A percentile compares a stretch with the other conserved stretches of the same genome.
These are phyloP conservation scores for Pilatotrama ljubarskyi DNA, from an alignment of 768 basidiomycete species.

Conservation along the genomic window DNA sequence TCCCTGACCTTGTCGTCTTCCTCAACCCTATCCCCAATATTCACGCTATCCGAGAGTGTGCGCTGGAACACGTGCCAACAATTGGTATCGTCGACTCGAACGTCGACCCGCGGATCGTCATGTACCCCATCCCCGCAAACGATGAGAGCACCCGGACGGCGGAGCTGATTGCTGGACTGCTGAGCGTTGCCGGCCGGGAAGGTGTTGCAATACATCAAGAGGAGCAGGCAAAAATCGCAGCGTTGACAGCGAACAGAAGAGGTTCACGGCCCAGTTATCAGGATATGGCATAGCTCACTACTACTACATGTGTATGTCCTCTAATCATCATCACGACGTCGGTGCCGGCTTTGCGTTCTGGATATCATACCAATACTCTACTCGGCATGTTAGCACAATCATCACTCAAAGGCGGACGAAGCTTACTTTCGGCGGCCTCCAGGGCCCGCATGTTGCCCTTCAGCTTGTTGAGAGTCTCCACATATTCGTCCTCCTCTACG, in stretches of 20 bases:
- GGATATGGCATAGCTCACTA: constrained; percentile 9
- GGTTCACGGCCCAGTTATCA: constrained; percentile 4
- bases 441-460: constrained; percentile 84
- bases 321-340: constrained; percentile 14
- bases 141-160: constrained; percentile 91
- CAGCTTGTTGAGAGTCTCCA: constrained; percentile 95
- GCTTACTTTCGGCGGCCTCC: constrained; percentile 83
- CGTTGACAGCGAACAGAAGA: constrained; percentile 2
- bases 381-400: constrained; percentile 24
- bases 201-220: constrained; percentile 52
- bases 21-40: constrained; percentile 87
- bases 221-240: constrained; percentile 24
- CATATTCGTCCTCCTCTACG: constrained; percentile 95
- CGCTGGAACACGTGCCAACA: constrained; percentile 86
- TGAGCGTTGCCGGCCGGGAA: constrained; percentile 86
- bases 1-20: constrained; percentile 88
- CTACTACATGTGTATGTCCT: constrained; percentile 20
- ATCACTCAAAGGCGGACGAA: not conserved
- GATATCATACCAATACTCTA: constrained; percentile 72
- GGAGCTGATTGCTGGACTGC: constrained; percentile 85
- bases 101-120: constrained; percentile 92
- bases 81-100: constrained; percentile 95
- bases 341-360: constrained; percentile 39
- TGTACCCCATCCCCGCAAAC: constrained; percentile 99
- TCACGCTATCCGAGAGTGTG: constrained; percentile 89